A percentile compares a stretch with the other conserved stretches of the same genome.
Evolutionary conservation across 2,329 filamentous ascomycete species (phyloP).

Genomic region (Paraconiothyrium brasiliense): DNA sequence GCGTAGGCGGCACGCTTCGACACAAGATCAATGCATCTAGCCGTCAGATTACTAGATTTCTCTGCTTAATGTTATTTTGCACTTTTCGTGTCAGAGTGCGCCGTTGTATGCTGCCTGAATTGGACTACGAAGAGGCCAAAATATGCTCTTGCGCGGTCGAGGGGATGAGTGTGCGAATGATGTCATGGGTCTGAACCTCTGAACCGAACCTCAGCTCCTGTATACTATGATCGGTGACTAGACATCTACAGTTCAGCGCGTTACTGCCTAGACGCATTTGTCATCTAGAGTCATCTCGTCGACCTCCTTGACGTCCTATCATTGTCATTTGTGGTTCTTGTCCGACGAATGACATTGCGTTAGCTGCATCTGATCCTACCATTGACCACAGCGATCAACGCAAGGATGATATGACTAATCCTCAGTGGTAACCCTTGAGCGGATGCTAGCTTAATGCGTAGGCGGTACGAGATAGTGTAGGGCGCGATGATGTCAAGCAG

Average conservation of each 20-base stretch:
- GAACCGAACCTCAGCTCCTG: too few relatives aligned
- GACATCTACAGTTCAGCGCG: not conserved
- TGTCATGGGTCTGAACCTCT: too few relatives aligned
- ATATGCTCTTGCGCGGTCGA: too few relatives aligned
- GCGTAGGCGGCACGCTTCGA: too few relatives aligned
- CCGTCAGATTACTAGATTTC: too few relatives aligned
- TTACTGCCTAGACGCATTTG: not conserved
- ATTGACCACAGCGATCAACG: not conserved
- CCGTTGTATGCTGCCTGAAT: too few relatives aligned
- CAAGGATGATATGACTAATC: not conserved
- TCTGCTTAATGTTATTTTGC: too few relatives aligned
- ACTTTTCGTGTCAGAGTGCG: too few relatives aligned
- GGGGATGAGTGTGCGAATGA: too few relatives aligned
- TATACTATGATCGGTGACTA: too few relatives aligned
- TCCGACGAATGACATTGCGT: not conserved
- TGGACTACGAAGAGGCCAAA: too few relatives aligned
- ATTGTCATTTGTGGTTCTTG: not conserved
- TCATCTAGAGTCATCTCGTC: not conserved
- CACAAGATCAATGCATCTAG: too few relatives aligned
- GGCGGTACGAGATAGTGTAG: not conserved
- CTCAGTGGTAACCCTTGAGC: not conserved
- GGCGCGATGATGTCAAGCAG: constrained; percentile 11
- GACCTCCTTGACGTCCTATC: not conserved
- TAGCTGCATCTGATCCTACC: not conserved
- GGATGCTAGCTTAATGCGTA: not conserved